Percentiles rank a stretch among this genome's conserved stretches.
These are phyloP conservation scores for Nemania bipapillata DNA, from an alignment of 2,329 filamentous ascomycete genomes.

Conservation along the genomic window DNA sequence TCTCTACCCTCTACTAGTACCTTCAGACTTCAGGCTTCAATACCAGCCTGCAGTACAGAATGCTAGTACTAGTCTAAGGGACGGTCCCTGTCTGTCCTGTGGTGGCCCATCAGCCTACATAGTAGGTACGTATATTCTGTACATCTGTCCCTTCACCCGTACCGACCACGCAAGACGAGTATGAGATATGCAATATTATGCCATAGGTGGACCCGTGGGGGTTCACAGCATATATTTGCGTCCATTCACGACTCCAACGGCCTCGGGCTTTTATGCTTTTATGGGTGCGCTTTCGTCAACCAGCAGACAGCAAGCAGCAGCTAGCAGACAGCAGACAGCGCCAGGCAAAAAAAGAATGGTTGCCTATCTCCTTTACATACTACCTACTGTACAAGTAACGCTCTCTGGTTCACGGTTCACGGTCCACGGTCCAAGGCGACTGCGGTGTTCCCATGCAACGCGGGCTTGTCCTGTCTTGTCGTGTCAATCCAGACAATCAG, in stretches of 20 bases:
- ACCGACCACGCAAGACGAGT: constrained; percentile 34
- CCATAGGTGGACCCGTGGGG: constrained; percentile 47
- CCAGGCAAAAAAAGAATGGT: neutral
- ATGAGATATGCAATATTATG: constrained; percentile 33
- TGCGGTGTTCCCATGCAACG: constrained; percentile 17
- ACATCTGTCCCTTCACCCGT: constrained; percentile 30
- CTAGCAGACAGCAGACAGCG: neutral
- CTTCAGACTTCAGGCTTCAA: neutral
- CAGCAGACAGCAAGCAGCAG: constrained; percentile 16
- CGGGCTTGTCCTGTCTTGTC: too few relatives aligned
- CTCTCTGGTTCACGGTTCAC: constrained; percentile 8
- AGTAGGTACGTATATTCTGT: neutral
- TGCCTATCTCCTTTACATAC: neutral
- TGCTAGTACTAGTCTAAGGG: constrained; percentile 1
- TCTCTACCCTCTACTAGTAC: too few relatives aligned
- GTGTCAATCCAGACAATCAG: constrained; percentile 36
- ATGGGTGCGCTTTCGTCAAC: constrained; percentile 27
- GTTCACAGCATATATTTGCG: constrained; percentile 45
- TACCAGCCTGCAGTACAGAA: neutral
- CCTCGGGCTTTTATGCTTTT: constrained; percentile 17
- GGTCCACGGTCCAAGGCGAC: constrained; percentile 17
- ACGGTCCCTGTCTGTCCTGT: constrained; percentile 2
- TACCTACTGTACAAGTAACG: neutral
- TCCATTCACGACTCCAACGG: constrained; percentile 40
- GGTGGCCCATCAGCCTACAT: neutral